A percentile compares a stretch with the other conserved stretches of the same genome.
These are phyloP conservation scores for Penicillium sp. DNA, from an alignment of 2,329 filamentous ascomycete species.

Conservation along the genomic window DNA sequence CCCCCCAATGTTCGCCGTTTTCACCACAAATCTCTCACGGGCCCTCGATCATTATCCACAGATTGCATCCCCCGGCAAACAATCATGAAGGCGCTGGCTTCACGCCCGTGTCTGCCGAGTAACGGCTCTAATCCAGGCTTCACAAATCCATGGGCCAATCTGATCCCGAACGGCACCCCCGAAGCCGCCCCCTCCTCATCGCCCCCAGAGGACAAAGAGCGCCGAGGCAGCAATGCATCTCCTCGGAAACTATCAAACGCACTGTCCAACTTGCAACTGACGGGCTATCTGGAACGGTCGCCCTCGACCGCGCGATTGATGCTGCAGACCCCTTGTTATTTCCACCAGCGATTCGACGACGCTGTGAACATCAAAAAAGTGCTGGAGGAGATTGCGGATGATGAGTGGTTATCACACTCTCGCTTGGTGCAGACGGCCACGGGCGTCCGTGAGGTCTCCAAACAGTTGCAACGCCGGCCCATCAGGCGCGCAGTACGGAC, in stretches of 20 bases:
- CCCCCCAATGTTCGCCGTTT: constrained; percentile 31
- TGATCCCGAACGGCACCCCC: constrained; percentile 43
- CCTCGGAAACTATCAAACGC: constrained; percentile 59
- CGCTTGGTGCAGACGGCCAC: constrained; percentile 92
- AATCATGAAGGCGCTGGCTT: constrained; percentile 74
- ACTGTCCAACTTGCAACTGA: constrained; percentile 47
- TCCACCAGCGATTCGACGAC: constrained; percentile 94
- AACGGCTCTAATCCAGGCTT: constrained; percentile 49
- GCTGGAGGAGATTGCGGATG: constrained; percentile 83
- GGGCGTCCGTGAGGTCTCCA: constrained; percentile 88
- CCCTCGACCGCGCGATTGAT: constrained; percentile 50
- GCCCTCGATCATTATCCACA: constrained; percentile 46
- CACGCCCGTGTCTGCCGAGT: constrained; percentile 50
- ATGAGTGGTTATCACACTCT: constrained; percentile 86
- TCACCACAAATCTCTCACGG: constrained; percentile 29
- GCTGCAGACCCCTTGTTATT: constrained; percentile 91
- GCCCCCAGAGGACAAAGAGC: constrained; percentile 22
- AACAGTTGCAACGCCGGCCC: constrained; percentile 85
- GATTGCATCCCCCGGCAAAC: constrained; percentile 71
- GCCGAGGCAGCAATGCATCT: constrained; percentile 42
- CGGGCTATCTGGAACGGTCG: constrained; percentile 39
- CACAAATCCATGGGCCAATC: constrained; percentile 53
- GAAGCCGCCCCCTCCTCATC: constrained; percentile 9
- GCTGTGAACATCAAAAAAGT: constrained; percentile 93
- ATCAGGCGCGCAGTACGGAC: constrained; percentile 88